Base-by-base conservation (phyloP, 2,329 filamentous ascomycete genomes). In the Hawksworthiomyces lignivorus region DNA sequence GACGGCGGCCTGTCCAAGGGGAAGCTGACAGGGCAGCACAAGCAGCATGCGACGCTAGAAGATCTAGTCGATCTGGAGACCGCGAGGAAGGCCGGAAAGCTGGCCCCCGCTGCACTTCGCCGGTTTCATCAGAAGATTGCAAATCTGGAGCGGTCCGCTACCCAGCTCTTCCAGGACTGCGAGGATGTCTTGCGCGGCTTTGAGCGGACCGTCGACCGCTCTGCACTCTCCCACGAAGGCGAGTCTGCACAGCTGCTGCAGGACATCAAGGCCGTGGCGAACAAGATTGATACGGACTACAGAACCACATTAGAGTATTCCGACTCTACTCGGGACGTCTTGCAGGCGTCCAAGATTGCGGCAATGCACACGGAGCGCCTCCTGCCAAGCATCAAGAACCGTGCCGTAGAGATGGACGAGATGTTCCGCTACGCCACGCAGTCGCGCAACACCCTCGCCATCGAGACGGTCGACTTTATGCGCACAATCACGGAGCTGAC, bases 281-380 rank as follows among this genome's bases (percentile, higher is more conserved):
- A 80, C 54, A 96, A 96, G 62, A 84, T 98, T 37, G 80, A 82
- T 36, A 85, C 82, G 6, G 92, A 97, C 61, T 86, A 87, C 56
- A 82, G 88, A 51, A 82, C 86, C 50, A 78, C 87, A 10, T 67
- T 87, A 33, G 72, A 75, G 6, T 81, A 88, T 48, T 68, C 77
- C 1, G 77, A 77, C 49, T 80, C 80, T 30, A 67, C 80, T 51
- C 67, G 69, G 28, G 77, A 79, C 49, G 55, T 80, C 14, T 65
- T 71, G 1, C 77, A 80, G 52, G 77, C 73, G 7, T 82, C 79
- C 17, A 81, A 78, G 54, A 76, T 73, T 28, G 79, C 79, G 7
- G 73, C 72, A 5, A 73, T 73, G 17, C 79, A 82, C 51, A 82
- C 78, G 0, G 77, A 79, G 51, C 70, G 74, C 30, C 62, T 80